Percentiles rank a stretch among this genome's conserved stretches.
Conservation (phyloP, 2,329 filamentous ascomycete genomes). For the Epichloe baconii region DNA sequence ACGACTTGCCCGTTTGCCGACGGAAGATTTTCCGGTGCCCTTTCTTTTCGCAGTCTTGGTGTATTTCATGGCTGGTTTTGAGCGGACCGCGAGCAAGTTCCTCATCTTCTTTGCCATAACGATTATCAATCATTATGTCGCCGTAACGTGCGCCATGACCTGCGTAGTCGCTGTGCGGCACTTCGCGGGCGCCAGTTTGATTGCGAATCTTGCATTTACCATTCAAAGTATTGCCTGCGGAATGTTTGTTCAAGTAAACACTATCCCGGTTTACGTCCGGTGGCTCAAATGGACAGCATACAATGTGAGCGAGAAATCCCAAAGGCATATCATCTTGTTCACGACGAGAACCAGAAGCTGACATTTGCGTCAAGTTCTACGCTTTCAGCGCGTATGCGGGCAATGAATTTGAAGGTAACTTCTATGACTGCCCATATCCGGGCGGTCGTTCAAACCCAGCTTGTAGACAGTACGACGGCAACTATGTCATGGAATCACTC, state of each 20-base stretch:
- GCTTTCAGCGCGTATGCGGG: slow-evolving; percentile 56
- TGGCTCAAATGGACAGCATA: slow-evolving; percentile 54
- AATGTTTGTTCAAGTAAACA: slow-evolving; percentile 61
- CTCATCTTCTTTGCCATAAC: slow-evolving; percentile 59
- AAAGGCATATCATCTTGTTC: not conserved
- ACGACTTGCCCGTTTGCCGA: slow-evolving; percentile 52
- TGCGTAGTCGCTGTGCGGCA: slow-evolving; percentile 52
- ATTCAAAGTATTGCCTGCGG: slow-evolving; percentile 63
- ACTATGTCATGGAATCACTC: slow-evolving; percentile 55
- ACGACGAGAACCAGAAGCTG: slow-evolving; percentile 5
- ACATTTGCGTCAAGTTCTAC: slow-evolving; percentile 40
- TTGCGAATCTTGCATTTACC: slow-evolving; percentile 61
- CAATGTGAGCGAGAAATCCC: slow-evolving; percentile 3
- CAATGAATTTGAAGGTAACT: slow-evolving; percentile 60
- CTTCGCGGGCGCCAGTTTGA: slow-evolving; percentile 58
- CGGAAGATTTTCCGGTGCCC: slow-evolving; percentile 62
- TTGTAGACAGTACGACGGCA: slow-evolving; percentile 56
- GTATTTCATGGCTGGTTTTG: slow-evolving; percentile 69
- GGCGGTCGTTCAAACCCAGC: slow-evolving; percentile 49
- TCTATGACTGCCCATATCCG: slow-evolving; percentile 58
- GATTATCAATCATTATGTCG: slow-evolving; percentile 59
- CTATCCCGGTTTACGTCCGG: slow-evolving; percentile 63
- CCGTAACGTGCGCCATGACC: slow-evolving; percentile 56
- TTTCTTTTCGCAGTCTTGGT: slow-evolving; percentile 57
- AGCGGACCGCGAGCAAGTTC: slow-evolving; percentile 48